Evolutionary conservation across 2,329 filamentous ascomycete genomes (phyloP), one percentile per base, ranked within the genome.

Genomic region (Sphaceloma murrayae): DNA sequence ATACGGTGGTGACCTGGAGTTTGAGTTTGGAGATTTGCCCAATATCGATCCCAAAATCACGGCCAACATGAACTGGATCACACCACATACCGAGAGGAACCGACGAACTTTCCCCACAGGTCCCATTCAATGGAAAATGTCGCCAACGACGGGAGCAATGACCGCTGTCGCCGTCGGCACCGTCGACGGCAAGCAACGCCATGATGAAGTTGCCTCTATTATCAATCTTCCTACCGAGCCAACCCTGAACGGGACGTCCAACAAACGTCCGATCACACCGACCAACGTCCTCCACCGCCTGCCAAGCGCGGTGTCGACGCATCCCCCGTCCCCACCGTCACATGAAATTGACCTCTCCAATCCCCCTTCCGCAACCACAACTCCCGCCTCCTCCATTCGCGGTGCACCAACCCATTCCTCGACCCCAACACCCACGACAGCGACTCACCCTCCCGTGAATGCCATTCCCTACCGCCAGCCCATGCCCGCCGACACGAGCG

Each of bases 1-100:
- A 60, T 96, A 94, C 59, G 89, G 89, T 48, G 89, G 89, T 33
- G 74, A 85, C 51, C 74, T 95, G 6, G 82, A 94, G 17, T 95
- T 83, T 67, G 65, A 74, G 39, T 95, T 83, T 66, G 86, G 85
- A 45, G 76, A 85, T 49, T 68, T 80, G 62, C 80, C 83, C 5
- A 73, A 77, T 42, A 65, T 88, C n/a, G 88, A 94, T 47, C 62
- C 66, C 1, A 56, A 52, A 9, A 68, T 72, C 27, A 58, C 62
- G n/a, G 50, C 59, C 5, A 55, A 54, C 8, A 53, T 72, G 24
- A 56, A 62, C 21, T 72, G 68, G 67, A 59, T 57, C 42, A 49
- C 54, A 32, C 52, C 57, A 11, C 44, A 52, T 2, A 48, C 51
- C 29, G 45, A 55, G 17, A 53, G 51, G 18, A 48, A 53, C n/a